Percentiles rank a stretch among this genome's conserved stretches.
Evolutionary conservation across 1,284 basidiomycete genomes (phyloP).

Genomic region (Apiotrichum mycotoxinovorans): DNA sequence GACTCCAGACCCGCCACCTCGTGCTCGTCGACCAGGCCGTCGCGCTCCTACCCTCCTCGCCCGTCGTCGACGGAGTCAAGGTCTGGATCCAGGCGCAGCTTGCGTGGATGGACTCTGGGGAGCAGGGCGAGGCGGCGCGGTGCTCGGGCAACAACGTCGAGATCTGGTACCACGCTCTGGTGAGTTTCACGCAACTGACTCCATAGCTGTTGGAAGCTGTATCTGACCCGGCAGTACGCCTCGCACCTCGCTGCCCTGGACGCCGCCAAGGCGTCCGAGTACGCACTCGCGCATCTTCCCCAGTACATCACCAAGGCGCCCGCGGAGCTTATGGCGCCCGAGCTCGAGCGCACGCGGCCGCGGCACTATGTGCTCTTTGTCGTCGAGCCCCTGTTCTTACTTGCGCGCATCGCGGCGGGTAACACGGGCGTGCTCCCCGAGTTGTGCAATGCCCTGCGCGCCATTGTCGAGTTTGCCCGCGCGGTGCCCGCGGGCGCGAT

Average conservation of each 20-base stretch:
- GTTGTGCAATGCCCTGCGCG: constrained; percentile 12
- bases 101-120: constrained; percentile 27
- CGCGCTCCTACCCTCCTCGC: constrained; percentile 8
- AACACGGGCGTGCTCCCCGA: constrained; percentile 1
- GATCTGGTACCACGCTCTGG: constrained; percentile 37
- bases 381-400: constrained; percentile 33
- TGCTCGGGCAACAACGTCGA: constrained; percentile 28
- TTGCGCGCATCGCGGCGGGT: constrained; percentile 14
- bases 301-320: constrained; percentile 3
- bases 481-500: constrained; percentile 20
- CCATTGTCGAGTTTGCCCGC: constrained; percentile 22
- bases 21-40: constrained; percentile 32
- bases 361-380: constrained; percentile 35
- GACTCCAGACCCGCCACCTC: constrained; percentile 30
- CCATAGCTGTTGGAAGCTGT: neutral
- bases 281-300: constrained; percentile 11
- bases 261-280: constrained; percentile 8
- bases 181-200: too few relatives aligned
- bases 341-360: constrained; percentile 26
- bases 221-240: constrained; percentile 18
- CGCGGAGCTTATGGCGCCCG: constrained; percentile 19
- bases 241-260: constrained; percentile 25
- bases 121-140: constrained; percentile 27
- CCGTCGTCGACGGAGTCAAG: constrained; percentile 9
- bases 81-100: constrained; percentile 31